Percentiles rank a stretch among this genome's conserved stretches.
phyloP scores from a whole-genome alignment of 805 yeast genomes.

The Saturnispora diversa region DNA sequence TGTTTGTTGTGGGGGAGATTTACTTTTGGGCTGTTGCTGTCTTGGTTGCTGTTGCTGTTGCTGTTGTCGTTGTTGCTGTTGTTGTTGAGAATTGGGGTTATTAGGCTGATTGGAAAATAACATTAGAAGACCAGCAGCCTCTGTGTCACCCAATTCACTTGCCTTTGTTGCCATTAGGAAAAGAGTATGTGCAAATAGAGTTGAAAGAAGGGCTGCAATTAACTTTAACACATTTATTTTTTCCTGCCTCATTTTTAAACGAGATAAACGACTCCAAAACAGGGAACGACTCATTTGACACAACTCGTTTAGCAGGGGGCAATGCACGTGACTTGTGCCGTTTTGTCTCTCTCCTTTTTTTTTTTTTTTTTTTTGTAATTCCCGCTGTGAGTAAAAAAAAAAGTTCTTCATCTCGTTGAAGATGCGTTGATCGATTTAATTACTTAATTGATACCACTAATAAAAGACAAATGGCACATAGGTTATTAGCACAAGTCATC shows the following conservation, averaged over 20 bases:
- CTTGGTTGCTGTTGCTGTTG: neutral
- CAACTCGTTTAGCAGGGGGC: too few relatives aligned
- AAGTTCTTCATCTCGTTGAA: too few relatives aligned
- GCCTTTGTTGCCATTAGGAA: neutral
- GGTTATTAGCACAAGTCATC: constrained; percentile 80
- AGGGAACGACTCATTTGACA: too few relatives aligned
- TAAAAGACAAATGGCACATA: constrained; percentile 59
- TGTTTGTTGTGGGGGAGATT: neutral
- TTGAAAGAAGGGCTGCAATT: too few relatives aligned
- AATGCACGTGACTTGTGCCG: too few relatives aligned
- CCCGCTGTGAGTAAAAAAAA: neutral
- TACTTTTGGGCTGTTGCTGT: neutral
- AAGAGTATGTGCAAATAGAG: neutral
- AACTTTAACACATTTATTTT: too few relatives aligned
- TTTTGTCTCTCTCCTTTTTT: neutral
- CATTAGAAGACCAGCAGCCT: constrained; percentile 35
- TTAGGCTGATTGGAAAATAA: constrained; percentile 30
- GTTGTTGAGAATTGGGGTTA: constrained; percentile 6
- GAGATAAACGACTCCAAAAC: too few relatives aligned
- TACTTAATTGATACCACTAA: neutral
- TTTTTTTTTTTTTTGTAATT: neutral
- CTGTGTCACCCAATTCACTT: constrained; percentile 25
- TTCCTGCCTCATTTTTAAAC: neutral
- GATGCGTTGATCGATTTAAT: too few relatives aligned
- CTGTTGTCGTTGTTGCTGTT: neutral